Percentiles rank a stretch among this genome's conserved stretches.
phyloP scores from a whole-genome alignment of 805 yeast genomes.

The Millerago galiae region DNA sequence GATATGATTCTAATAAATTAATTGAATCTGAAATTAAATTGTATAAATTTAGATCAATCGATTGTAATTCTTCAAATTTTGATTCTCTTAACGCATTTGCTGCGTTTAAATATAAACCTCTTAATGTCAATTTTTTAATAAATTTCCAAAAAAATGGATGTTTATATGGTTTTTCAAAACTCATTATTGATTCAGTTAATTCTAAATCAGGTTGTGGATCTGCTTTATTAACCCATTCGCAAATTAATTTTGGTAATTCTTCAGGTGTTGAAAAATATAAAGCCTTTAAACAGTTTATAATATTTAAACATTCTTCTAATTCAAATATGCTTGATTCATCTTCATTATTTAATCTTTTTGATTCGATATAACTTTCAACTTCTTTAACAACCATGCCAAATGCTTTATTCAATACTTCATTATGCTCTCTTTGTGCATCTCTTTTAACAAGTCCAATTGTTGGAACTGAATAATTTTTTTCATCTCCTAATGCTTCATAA shows the following conservation, averaged over 20 bases:
- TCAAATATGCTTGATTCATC: conserved; percentile 27
- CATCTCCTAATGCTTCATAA: conserved; percentile 43
- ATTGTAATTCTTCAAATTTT: conserved; percentile 34
- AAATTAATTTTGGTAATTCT: conserved; percentile 36
- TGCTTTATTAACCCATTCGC: conserved; percentile 61
- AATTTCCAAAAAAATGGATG: conserved; percentile 59
- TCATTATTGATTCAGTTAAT: conserved; percentile 38
- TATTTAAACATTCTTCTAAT: conserved; percentile 40
- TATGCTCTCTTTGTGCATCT: conserved; percentile 29
- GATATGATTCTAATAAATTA: conserved; percentile 30
- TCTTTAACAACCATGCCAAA: conserved; percentile 28
- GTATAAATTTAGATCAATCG: conserved; percentile 17
- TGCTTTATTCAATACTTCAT: conserved; percentile 30
- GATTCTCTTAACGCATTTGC: conserved; percentile 38
- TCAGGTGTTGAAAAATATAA: conserved; percentile 34
- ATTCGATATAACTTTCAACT: conserved; percentile 27
- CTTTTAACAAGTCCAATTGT: conserved; percentile 33
- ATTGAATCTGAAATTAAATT: conserved; percentile 29
- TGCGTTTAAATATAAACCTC: conserved; percentile 61
- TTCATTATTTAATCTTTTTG: conserved; percentile 26
- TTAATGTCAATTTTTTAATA: conserved; percentile 45
- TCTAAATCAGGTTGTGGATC: conserved; percentile 60
- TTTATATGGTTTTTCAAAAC: conserved; percentile 37
- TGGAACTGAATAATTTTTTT: conserved; percentile 34
- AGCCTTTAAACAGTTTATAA: conserved; percentile 54